phyloP scores from a whole-genome alignment of 1,139 yeast species.

The Sugiyamaella novakii region DNA sequence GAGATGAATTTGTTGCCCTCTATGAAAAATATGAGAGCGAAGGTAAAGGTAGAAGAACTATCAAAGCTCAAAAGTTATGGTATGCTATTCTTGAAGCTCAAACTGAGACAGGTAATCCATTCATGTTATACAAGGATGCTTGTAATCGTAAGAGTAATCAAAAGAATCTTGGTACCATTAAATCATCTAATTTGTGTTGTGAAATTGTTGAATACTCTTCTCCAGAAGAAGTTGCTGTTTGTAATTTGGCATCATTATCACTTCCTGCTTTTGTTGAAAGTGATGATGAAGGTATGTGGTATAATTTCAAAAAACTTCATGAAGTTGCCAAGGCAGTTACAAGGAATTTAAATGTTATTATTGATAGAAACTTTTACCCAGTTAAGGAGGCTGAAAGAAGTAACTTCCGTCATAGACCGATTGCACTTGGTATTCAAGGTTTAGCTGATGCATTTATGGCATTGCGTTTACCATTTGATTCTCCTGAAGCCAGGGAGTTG shows the following conservation, averaged over 20 bases:
- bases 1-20: slow-evolving; percentile 74
- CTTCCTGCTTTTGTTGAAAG: slow-evolving; percentile 65
- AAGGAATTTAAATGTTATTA: slow-evolving; percentile 71
- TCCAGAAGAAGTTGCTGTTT: slow-evolving; percentile 87
- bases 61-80: slow-evolving; percentile 89
- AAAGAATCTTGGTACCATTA: slow-evolving; percentile 82
- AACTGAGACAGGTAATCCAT: slow-evolving; percentile 92
- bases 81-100: slow-evolving; percentile 83
- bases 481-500: slow-evolving; percentile 66
- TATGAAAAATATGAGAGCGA: slow-evolving; percentile 72
- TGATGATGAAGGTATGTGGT: slow-evolving; percentile 55
- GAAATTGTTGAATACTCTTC: slow-evolving; percentile 88
- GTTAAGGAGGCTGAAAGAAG: slow-evolving; percentile 67
- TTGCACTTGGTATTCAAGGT: slow-evolving; percentile 90
- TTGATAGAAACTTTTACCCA: slow-evolving; percentile 80
- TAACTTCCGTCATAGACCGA: slow-evolving; percentile 78
- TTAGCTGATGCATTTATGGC: slow-evolving; percentile 82
- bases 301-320: slow-evolving; percentile 72
- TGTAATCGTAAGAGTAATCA: slow-evolving; percentile 83
- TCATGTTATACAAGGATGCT: slow-evolving; percentile 87
- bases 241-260: slow-evolving; percentile 86
- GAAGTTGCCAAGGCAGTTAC: slow-evolving; percentile 72
- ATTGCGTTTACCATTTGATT: slow-evolving; percentile 78
- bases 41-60: slow-evolving; percentile 68
- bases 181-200: slow-evolving; percentile 86